Base-by-base conservation (phyloP, 1,139 yeast genomes). In the Petasospora fabianii region DNA sequence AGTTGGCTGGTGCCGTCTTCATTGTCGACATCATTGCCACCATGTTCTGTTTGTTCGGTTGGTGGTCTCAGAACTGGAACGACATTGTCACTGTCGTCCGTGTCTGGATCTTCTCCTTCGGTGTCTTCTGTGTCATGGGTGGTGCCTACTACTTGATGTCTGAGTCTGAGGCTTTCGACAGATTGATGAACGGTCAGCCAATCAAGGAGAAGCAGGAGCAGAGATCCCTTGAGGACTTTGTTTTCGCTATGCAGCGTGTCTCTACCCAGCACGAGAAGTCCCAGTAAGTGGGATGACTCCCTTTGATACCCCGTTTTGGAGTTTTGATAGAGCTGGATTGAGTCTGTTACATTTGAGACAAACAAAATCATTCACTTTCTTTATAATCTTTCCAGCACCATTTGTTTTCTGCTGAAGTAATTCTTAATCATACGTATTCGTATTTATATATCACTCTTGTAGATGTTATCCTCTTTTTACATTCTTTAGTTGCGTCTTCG, bases 21-120 rank as follows among this genome's bases (percentile, higher is more conserved):
- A 73, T 72, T 65, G 96, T 86, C 64, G 95, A 86, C 71, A 70
- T 85, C 74, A 70, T 86, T 59, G 94, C 96, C 55, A 86, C 95
- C 51, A 79, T 85, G 80, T 86, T 86, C 79, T 72, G 86, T 60
- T 72, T 87, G 64, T 88, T 87, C 81, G 96, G 97, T 60, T 88
- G 96, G 96, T 83, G 94, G 88, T 85, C 96, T 59, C 94, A 85
- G 73, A 88, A 88, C 84, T 84, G 95, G 95, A 87, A 92, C 66
- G 95, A 87, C 71, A 82, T 87, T 59, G 96, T 88, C 60, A 81
- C 96, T 45, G 95, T 87, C 64, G 88, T 82, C 64, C 84, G 95
- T 75, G 77, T 84, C 70, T 88, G 94, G 94, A 70, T 86, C 62
- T 87, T 85, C 92, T 86, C 96, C 53, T 82, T 87, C 71, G 95